Percentiles rank a stretch among this genome's conserved stretches.
Conservation (phyloP, 2,329 filamentous ascomycete genomes). For the Hypocrella siamensis region DNA sequence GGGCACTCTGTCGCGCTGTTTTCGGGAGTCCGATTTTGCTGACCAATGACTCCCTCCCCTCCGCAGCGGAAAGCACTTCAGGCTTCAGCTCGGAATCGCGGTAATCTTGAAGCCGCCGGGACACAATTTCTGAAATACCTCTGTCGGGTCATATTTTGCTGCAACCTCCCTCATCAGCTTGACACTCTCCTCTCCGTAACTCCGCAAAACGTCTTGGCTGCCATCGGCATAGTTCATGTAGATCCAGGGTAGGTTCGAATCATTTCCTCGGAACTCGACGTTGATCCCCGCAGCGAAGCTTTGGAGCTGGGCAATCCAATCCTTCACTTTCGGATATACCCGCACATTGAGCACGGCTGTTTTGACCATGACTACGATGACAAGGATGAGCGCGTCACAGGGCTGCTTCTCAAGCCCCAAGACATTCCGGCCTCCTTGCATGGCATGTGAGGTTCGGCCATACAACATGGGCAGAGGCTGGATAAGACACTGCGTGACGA, state of each 20-base stretch:
- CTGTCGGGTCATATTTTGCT: slow-evolving; percentile 4
- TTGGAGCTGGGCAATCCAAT: not conserved
- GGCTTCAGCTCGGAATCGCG: no score
- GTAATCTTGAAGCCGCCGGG: slow-evolving; percentile 12
- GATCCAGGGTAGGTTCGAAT: not conserved
- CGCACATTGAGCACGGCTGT: not conserved
- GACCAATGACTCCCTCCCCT: no score
- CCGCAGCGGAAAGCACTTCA: no score
- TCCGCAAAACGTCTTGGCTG: slow-evolving; percentile 2
- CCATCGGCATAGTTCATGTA: slow-evolving; percentile 4
- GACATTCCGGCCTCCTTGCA: not conserved
- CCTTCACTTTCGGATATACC: not conserved
- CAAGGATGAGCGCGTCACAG: not conserved
- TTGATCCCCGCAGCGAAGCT: not conserved
- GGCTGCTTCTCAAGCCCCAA: not conserved
- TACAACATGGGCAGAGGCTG: not conserved
- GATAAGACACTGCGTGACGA: not conserved
- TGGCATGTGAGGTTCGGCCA: no score
- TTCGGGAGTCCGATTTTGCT: no score
- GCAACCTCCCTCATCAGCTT: not conserved
- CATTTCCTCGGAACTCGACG: no score
- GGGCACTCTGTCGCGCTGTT: no score
- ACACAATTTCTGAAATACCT: slow-evolving; percentile 3
- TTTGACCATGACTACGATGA: not conserved
- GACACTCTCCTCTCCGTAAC: slow-evolving; percentile 2